Conservation (phyloP, 75 land plant species). For the Selaginella tamariscina region DNA sequence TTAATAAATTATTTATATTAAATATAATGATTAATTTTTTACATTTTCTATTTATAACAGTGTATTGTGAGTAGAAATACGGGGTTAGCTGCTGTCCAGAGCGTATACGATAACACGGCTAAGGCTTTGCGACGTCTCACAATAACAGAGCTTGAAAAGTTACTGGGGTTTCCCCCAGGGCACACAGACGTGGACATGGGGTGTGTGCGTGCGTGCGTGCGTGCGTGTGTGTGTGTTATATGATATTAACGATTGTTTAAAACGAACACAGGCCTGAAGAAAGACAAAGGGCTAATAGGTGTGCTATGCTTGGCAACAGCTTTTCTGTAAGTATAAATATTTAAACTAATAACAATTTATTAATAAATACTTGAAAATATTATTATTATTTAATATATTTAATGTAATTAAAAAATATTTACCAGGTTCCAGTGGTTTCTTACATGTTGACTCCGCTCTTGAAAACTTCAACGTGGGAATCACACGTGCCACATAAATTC, state of each 20-base stretch:
- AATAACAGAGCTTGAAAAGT: slow-evolving; percentile 14
- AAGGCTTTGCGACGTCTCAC: slow-evolving; percentile 8
- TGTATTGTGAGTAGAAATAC: slow-evolving; percentile 19
- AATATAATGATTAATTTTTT: too few species aligned
- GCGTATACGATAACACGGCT: background rate
- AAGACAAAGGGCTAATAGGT: background rate
- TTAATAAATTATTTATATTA: too few species aligned
- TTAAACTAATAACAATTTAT: background rate
- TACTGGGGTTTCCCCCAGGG: slow-evolving; percentile 17
- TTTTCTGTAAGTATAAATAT: slow-evolving; percentile 2
- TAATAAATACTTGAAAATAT: background rate
- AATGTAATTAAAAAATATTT: too few species aligned
- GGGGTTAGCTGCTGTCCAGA: slow-evolving; percentile 2
- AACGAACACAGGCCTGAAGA: slow-evolving; percentile 5
- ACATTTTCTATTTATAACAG: slow-evolving; percentile 13
- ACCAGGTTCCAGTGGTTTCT: background rate
- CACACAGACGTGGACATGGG: slow-evolving; percentile 12
- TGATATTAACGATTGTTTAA: slow-evolving; percentile 1
- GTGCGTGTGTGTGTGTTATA: background rate
- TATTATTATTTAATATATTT: too few species aligned
- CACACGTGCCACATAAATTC: background rate
- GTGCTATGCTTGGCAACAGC: slow-evolving; percentile 25
- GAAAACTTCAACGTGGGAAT: background rate
- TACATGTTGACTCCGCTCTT: background rate
- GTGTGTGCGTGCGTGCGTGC: background rate